phyloP scores from a whole-genome alignment of 345 rosid genomes.

The Salix koriyanagi region DNA sequence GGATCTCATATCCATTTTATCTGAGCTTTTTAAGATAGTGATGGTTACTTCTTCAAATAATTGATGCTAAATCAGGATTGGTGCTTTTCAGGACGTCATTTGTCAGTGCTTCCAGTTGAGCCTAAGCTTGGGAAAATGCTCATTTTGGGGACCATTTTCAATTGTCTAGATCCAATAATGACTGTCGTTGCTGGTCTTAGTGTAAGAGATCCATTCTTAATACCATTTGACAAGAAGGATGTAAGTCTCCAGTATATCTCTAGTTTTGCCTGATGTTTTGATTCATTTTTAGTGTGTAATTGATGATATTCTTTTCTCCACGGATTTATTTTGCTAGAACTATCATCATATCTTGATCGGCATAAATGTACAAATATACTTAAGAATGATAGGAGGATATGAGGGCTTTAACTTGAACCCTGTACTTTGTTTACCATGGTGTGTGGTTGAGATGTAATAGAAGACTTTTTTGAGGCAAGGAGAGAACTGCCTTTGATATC shows the following conservation, averaged over 20 bases:
- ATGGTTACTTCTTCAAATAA: background rate
- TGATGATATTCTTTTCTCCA: too few species aligned
- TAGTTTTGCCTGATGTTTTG: too few species aligned
- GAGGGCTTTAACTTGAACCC: too few species aligned
- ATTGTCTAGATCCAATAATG: conserved; percentile 87
- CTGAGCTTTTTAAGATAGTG: background rate
- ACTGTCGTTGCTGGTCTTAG: conserved; percentile 98
- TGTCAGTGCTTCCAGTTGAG: conserved; percentile 94
- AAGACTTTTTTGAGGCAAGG: too few species aligned
- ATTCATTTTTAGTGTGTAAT: too few species aligned
- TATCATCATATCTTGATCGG: too few species aligned
- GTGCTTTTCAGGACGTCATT: conserved; percentile 57
- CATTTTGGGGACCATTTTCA: conserved; percentile 76
- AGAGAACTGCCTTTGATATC: too few species aligned
- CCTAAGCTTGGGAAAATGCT: conserved; percentile 99
- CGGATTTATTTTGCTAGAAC: too few species aligned
- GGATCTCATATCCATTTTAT: background rate
- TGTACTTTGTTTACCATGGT: too few species aligned
- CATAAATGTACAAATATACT: too few species aligned
- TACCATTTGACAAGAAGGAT: conserved; percentile 95
- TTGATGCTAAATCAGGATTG: conserved; percentile 15
- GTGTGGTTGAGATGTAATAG: too few species aligned
- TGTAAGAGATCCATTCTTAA: conserved; percentile 90
- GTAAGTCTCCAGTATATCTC: conserved; percentile 37
- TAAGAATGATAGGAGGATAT: too few species aligned